Evolutionary conservation across 2,329 filamentous ascomycete genomes (phyloP).

Genomic region (Talaromyces sp.): DNA sequence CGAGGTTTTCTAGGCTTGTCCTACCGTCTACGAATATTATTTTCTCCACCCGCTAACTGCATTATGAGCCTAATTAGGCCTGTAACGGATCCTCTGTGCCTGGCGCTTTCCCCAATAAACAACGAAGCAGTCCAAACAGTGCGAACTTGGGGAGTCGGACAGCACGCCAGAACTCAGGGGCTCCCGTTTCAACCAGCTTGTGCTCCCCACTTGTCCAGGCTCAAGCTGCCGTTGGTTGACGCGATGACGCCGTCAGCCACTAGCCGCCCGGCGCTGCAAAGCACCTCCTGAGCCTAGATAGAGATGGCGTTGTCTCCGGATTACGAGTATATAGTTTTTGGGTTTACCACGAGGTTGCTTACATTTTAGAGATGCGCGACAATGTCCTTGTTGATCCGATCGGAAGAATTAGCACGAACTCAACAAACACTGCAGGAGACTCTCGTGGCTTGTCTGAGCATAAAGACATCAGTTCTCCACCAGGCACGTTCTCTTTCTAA

Average conservation of each 20-base stretch:
- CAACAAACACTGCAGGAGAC: neutral
- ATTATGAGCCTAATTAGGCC: conserved; percentile 9
- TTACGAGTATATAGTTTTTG: neutral
- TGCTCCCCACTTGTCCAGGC: conserved; percentile 13
- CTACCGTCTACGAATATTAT: conserved; percentile 10
- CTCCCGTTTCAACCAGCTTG: conserved; percentile 17
- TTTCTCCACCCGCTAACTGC: conserved; percentile 15
- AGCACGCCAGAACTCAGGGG: conserved; percentile 16
- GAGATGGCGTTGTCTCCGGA: neutral
- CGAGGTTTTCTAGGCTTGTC: conserved; percentile 14
- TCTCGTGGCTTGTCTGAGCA: neutral
- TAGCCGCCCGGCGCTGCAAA: conserved; percentile 14
- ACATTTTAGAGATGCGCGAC: neutral
- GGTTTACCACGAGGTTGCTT: neutral
- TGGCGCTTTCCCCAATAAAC: conserved; percentile 7
- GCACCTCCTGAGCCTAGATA: conserved; percentile 5
- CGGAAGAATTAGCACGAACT: neutral
- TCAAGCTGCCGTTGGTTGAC: conserved; percentile 14
- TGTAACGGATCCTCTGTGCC: conserved; percentile 2
- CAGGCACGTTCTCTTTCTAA: neutral
- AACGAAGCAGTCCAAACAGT: neutral
- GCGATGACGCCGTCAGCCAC: conserved; percentile 15
- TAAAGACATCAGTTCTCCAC: neutral
- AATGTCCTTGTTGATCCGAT: neutral
- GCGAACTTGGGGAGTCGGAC: neutral